A percentile compares a stretch with the other conserved stretches of the same genome.
Conservation (phyloP, 345 rosid genomes). For the Xanthoceras sorbifolium region DNA sequence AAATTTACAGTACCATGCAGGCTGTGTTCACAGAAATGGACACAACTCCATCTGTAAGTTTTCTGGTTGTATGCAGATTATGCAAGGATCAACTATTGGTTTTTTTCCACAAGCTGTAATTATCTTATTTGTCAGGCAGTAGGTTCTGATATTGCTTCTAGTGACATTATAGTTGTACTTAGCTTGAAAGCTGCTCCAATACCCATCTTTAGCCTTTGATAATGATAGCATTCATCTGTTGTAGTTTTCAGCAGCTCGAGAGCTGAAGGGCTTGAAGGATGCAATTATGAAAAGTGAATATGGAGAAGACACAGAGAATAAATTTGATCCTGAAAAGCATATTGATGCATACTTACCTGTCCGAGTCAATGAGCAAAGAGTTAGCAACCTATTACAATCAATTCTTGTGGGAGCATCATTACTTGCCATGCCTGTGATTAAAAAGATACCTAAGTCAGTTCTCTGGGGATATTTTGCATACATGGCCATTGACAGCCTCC, state of each 20-base stretch:
- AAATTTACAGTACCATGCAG: conserved; percentile 43
- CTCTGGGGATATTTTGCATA: conserved; percentile 49
- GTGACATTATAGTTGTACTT: no score
- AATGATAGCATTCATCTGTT: not conserved
- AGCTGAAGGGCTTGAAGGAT: conserved; percentile 37
- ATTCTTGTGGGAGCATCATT: conserved; percentile 27
- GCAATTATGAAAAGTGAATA: conserved; percentile 30
- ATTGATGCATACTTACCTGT: conserved; percentile 40
- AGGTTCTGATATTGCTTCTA: not conserved
- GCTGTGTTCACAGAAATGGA: conserved; percentile 38
- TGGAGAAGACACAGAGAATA: not conserved
- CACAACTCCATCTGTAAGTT: conserved; percentile 25
- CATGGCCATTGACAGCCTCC: conserved; percentile 49
- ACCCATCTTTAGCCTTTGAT: not conserved
- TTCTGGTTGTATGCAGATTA: not conserved
- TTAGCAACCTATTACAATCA: conserved; percentile 37
- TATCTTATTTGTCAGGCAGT: not conserved
- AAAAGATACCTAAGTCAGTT: conserved; percentile 40
- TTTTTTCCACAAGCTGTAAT: not conserved
- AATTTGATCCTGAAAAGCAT: conserved; percentile 35
- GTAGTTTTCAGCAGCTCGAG: conserved; percentile 28
- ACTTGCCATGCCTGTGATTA: conserved; percentile 32
- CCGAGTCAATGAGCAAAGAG: conserved; percentile 40
- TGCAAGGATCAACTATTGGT: not conserved
- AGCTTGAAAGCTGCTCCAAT: no score